These are phyloP conservation scores for Myxozyma neotropica DNA, from an alignment of 805 yeast genomes.

Conservation along the genomic window DNA sequence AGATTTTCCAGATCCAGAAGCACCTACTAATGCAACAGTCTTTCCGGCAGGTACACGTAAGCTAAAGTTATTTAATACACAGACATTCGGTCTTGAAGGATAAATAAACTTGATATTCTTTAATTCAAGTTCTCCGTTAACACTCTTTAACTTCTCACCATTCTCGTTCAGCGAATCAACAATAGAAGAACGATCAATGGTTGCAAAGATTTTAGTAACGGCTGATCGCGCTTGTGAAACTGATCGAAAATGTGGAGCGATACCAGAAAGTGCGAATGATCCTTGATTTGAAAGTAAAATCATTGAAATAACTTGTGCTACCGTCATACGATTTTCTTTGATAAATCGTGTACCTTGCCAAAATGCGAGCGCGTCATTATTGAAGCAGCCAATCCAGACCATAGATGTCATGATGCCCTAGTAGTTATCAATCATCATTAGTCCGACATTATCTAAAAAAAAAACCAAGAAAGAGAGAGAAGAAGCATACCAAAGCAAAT, in stretches of 20 bases:
- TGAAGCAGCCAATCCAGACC: slow-evolving; percentile 34
- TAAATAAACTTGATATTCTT: slow-evolving; percentile 88
- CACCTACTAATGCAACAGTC: slow-evolving; percentile 89
- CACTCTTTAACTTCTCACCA: slow-evolving; percentile 35
- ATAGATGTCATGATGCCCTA: slow-evolving; percentile 24
- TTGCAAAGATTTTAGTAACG: slow-evolving; percentile 44
- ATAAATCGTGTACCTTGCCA: slow-evolving; percentile 40
- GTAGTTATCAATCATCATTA: background rate
- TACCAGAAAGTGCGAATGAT: slow-evolving; percentile 45
- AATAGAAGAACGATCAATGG: slow-evolving; percentile 46
- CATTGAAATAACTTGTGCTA: slow-evolving; percentile 32
- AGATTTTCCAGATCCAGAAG: slow-evolving; percentile 61
- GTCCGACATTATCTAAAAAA: background rate
- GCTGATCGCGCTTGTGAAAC: slow-evolving; percentile 46
- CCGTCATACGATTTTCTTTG: slow-evolving; percentile 16
- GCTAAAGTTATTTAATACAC: slow-evolving; percentile 73
- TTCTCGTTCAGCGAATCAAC: slow-evolving; percentile 39
- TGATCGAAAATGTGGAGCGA: slow-evolving; percentile 46
- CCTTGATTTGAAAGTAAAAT: slow-evolving; percentile 46
- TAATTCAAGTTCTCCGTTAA: slow-evolving; percentile 69
- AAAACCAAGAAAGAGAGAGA: background rate
- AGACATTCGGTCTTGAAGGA: slow-evolving; percentile 73
- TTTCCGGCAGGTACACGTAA: slow-evolving; percentile 84
- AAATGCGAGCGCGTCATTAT: slow-evolving; percentile 38
- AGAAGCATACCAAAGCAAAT: slow-evolving; percentile 11